Evolutionary conservation across 768 basidiomycete species (phyloP), one percentile per base, ranked within the genome.

Genomic region (Auricularia sp.): DNA sequence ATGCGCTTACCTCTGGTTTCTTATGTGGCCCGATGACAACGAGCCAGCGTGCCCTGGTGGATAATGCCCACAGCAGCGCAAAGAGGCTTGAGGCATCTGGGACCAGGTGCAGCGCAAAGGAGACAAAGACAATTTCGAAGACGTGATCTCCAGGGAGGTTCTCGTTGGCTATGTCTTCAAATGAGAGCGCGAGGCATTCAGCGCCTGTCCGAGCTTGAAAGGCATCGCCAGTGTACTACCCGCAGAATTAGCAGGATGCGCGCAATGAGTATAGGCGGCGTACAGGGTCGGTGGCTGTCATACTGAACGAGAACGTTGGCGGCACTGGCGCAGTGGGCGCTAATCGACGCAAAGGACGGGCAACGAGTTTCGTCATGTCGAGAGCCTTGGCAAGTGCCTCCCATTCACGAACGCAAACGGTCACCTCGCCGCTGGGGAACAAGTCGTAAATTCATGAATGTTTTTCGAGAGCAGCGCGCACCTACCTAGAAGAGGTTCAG

Each of bases 11-110:
- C 74, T 88, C 87, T 21, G 89, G 89, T 68, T 84, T 88, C 74
- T 90, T 91, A 73, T 90, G 88, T 24, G 88, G 88, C 2, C 86
- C 86, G 39, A 89, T 75, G 4, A 90, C 79, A 39, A 88, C 79
- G 8, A 92, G 77, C 87, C 88, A 90, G 37, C 74, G 74, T 2
- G 79, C 78, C 70, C 84, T 85, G 54, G 78, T 81, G 66, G 84
- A 85, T 42, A 90, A 73, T 69, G 87, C 85, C 76, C 81, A 84
- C 13, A 89, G 76, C 7, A 90, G 75, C 7, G 85, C 76, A 70
- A 85, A 91, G 21, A 90, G 75, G 63, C 85, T 82, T 0, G 85
- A 87, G 2, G 84, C 71, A 33, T 78, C 79, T 56, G 83, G 82
- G 37, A 89, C 73, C 42, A 91, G 83, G 70, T 91, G 89, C 35